Evolutionary conservation across 129 eudicot genomes (phyloP).

Genomic region (Helianthus annuus): HanXRQr2.0-SUNRISE NC_035437.2:29694826-29695325

Average conservation of each 20-base stretch:
- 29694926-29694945: background rate
- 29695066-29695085: background rate
- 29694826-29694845: slow-evolving; percentile 28
- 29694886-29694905: slow-evolving; percentile 24
- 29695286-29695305: background rate
- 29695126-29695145: background rate
- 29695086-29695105: too few species aligned
- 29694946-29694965: background rate
- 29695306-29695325: slow-evolving; percentile 16
- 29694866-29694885: slow-evolving; percentile 27
- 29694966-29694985: background rate
- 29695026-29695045: too few species aligned
- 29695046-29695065: background rate
- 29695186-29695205: slow-evolving; percentile 4
- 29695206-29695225: background rate
- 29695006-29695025: too few species aligned
- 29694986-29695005: too few species aligned
- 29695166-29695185: background rate
- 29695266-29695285: background rate
- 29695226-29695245: background rate
- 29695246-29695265: background rate
- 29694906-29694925: slow-evolving; percentile 10
- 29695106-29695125: background rate
- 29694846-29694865: slow-evolving; percentile 24
- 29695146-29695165: too few species aligned